Evolutionary conservation across 805 yeast species (phyloP), one percentile per base, ranked within the genome.

Genomic region (Monosporozyma siamensis): DNA sequence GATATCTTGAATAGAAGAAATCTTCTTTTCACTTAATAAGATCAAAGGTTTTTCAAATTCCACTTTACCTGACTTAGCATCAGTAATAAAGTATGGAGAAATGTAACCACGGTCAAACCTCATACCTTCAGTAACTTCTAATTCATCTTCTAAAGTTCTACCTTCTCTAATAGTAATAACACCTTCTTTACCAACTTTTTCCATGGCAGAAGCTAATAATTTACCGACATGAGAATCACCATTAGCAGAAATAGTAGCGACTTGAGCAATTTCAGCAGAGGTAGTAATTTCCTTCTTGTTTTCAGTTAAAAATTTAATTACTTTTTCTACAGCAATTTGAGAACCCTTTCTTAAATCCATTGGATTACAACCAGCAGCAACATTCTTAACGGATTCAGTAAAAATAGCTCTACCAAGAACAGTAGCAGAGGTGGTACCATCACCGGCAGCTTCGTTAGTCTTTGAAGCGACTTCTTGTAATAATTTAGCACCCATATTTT

Each of bases 341-440:
- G 95, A 79, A 58, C 98, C 98, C 64, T 92, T 80, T 77, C 97
- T 85, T 62, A 90, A 75, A 59, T 90, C 97, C 92, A 88, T 89
- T 56, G 98, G 97, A 73, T 90, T 92, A 69, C 96, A 89, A 48
- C 98, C 98, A 44, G 97, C 96, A 48, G 97, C 97, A 36, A 92
- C 98, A 60, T 87, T 87, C 75, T 87, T 88, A 48, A 90, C 95
- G 24, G 94, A 78, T 69, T 92, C 97, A 47, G 95, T 81, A 72
- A 90, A 86, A 55, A 90, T 90, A 45, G 95, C 82, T 67, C 95
- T 84, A 54, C 97, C 97, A 55, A 90, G 74, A 43, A 90, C 95
- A 39, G 97, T 92, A 55, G 97, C 97, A 36, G 95, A 82, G 30
- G 98, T 90, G 51, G 98, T 90, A 68, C 98, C 98, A 59, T 90